Evolutionary conservation across 768 basidiomycete species (phyloP), one percentile per base, ranked within the genome.

Genomic region (Clavulina sp.): DNA sequence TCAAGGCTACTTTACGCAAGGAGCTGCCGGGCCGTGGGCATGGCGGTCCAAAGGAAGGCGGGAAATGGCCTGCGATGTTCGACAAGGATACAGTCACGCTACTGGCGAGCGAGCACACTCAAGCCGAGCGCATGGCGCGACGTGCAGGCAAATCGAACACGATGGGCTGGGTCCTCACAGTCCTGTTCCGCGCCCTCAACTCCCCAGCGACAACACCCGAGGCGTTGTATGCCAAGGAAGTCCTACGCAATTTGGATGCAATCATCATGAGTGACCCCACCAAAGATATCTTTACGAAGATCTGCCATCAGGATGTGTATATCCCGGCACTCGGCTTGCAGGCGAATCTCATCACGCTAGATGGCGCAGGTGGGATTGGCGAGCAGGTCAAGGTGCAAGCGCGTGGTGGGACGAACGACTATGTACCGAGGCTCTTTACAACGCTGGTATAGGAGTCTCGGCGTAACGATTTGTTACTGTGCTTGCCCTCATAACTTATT

Each of bases 1-100:
- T 99, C 65, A 92, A 95, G 60, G 4, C 65, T 16, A 30, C 48
- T 7, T 30, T 49, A 6, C 48, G 48, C 24, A 29, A 29, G 7
- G 32, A 23, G 28, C 24, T 33, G 48, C 32, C 48, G 9, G 13
- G 13, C 31, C 7, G 16, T 31, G 26, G 13, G 32, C 32, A 7
- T 49, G 9, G 13, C 18, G 13, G 13, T 13, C 43, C 43, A 13
- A 46, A 9, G 9, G 16, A 9, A 21, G 36, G 36, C 36, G 36
- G 36, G 13, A 21, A 9, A 46, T 26, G 43, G 43, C 43, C 13
- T 16, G 16, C 28, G 28, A 30, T 18, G 9, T 18, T 49, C 43
- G 24, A 13, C 26, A 49, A 29, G 31, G 31, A 33, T 6, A 49
- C 31, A 16, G 16, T 49, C 9, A 16, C 16, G 24, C 48, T 13